Percentiles rank a stretch among this genome's conserved stretches.
Conservation (phyloP, 177 flowering plant genomes). For the Tripterygium wilfordii region DNA sequence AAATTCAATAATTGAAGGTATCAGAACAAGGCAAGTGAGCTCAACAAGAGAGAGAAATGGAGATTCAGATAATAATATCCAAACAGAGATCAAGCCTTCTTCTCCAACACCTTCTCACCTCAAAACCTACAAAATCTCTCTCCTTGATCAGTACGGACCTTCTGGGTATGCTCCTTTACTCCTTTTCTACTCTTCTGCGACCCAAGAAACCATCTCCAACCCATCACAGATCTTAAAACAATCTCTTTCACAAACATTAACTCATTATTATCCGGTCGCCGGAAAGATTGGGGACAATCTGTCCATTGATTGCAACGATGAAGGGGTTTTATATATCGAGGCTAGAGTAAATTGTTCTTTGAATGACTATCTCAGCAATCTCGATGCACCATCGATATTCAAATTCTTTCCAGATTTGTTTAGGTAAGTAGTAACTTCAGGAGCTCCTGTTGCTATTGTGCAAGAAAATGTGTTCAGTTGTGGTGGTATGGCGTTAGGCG, state of each 20-base stretch:
- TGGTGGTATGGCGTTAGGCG: constrained; percentile 1
- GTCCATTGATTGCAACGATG: constrained; percentile 26
- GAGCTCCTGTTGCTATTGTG: constrained; percentile 6
- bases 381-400: constrained; percentile 6
- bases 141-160: too few species aligned
- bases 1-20: too few species aligned
- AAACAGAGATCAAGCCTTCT: too few species aligned
- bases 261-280: constrained; percentile 24
- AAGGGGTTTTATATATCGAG: constrained; percentile 22
- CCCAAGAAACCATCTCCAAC: background rate
- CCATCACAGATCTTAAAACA: constrained; percentile 8
- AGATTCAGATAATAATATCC: too few species aligned
- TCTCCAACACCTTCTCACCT: too few species aligned
- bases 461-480: constrained; percentile 12
- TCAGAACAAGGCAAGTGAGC: too few species aligned
- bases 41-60: too few species aligned
- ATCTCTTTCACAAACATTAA: constrained; percentile 21
- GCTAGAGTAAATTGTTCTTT: constrained; percentile 15
- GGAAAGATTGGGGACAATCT: constrained; percentile 23
- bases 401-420: constrained; percentile 17
- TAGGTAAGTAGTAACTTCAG: background rate
- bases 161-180: constrained; percentile 20
- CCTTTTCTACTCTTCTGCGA: constrained; percentile 14
- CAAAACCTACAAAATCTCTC: too few species aligned
- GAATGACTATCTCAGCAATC: constrained; percentile 11